Conservation (phyloP, 2,329 filamentous ascomycete genomes). For the Talaromyces sp. region DNA sequence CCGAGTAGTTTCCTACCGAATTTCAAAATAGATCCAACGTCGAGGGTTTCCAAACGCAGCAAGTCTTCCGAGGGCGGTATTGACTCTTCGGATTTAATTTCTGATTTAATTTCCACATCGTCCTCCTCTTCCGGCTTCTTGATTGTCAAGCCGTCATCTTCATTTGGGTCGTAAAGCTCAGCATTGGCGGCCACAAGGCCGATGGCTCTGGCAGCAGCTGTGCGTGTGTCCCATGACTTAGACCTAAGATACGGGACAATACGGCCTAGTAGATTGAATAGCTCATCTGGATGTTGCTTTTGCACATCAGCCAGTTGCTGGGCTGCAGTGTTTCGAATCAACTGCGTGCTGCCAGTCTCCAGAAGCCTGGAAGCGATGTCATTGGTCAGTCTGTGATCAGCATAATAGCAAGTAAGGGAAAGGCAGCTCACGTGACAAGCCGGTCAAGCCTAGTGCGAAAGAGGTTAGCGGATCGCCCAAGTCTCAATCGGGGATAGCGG, state of each 20-base stretch:
- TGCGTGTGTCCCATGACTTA: slow-evolving; percentile 95
- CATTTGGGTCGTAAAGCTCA: slow-evolving; percentile 82
- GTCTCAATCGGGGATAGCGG: slow-evolving; percentile 1
- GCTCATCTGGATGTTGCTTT: slow-evolving; percentile 94
- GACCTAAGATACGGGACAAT: slow-evolving; percentile 94
- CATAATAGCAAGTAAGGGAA: neutral
- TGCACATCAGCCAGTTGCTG: slow-evolving; percentile 97
- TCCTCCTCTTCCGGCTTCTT: slow-evolving; percentile 53
- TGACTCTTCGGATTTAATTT: slow-evolving; percentile 29
- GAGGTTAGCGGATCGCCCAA: slow-evolving; percentile 32
- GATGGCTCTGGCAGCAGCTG: slow-evolving; percentile 88
- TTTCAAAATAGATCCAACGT: slow-evolving; percentile 76
- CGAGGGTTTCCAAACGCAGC: slow-evolving; percentile 70
- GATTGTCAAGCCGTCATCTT: slow-evolving; percentile 58
- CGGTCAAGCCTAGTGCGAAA: slow-evolving; percentile 66
- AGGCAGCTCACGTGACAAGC: slow-evolving; percentile 74
- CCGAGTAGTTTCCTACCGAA: slow-evolving; percentile 81
- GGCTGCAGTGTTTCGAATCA: slow-evolving; percentile 95
- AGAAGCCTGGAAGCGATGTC: slow-evolving; percentile 64
- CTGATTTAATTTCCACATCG: slow-evolving; percentile 39
- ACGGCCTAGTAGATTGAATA: slow-evolving; percentile 90
- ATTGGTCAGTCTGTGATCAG: neutral
- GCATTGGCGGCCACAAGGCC: slow-evolving; percentile 92
- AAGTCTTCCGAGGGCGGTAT: slow-evolving; percentile 55
- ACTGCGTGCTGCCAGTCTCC: slow-evolving; percentile 92